These are phyloP conservation scores for Pythium rhizo-oryzae DNA, from an alignment of 352 stramenopile genomes.

Conservation along the genomic window DNA sequence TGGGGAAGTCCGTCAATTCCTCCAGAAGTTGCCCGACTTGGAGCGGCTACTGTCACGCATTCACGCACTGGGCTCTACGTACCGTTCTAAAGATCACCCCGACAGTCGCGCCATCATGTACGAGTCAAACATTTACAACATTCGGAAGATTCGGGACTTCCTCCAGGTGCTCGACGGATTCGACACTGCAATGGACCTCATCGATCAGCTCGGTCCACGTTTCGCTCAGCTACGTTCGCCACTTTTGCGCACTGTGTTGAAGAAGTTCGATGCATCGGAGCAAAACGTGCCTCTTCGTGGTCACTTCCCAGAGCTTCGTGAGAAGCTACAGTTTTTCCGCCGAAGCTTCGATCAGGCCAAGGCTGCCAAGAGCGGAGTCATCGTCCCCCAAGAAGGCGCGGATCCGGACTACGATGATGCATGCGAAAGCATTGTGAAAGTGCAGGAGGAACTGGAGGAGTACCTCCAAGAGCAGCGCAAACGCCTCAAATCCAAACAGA, in stretches of 20 bases:
- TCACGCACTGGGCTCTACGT: constrained; percentile 93
- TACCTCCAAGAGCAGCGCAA: constrained; percentile 88
- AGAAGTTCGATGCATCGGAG: constrained; percentile 30
- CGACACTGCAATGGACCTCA: constrained; percentile 76
- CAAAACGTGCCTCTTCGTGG: constrained; percentile 30
- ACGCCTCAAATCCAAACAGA: constrained; percentile 74
- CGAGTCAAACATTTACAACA: constrained; percentile 96
- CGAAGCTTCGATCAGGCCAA: constrained; percentile 95
- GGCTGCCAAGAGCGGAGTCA: constrained; percentile 90
- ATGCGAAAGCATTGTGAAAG: constrained; percentile 81
- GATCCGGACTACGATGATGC: constrained; percentile 95
- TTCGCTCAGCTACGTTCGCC: constrained; percentile 60
- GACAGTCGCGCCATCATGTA: constrained; percentile 98
- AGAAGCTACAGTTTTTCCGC: constrained; percentile 96
- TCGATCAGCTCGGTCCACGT: constrained; percentile 76
- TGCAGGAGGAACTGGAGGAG: constrained; percentile 90
- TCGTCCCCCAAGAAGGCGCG: constrained; percentile 94
- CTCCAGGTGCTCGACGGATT: constrained; percentile 92
- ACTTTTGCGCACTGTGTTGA: constrained; percentile 59
- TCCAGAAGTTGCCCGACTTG: constrained; percentile 95
- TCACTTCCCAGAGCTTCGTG: constrained; percentile 90
- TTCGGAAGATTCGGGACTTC: constrained; percentile 96
- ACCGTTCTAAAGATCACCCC: constrained; percentile 90
- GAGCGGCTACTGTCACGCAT: constrained; percentile 96
- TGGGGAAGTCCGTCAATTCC: constrained; percentile 81